Percentiles rank a stretch among this genome's conserved stretches.
Evolutionary conservation across 169 alveolate species (phyloP).

Genomic region (Cystoisospora suis): DNA sequence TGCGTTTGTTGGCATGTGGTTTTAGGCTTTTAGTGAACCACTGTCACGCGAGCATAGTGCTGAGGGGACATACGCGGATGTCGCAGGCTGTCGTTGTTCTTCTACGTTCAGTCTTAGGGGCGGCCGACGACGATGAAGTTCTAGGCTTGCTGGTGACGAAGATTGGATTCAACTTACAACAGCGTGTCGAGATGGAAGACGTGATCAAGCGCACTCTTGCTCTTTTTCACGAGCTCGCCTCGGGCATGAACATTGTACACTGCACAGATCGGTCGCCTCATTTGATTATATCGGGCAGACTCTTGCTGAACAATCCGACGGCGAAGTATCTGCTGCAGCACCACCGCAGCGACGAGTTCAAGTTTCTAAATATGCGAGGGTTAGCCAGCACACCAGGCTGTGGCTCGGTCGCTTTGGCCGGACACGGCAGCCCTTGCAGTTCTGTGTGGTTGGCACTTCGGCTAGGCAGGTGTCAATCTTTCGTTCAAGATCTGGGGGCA

Average conservation of each 20-base stretch:
- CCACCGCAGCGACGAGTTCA: conserved; percentile 76
- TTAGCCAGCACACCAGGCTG: neutral
- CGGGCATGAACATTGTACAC: conserved; percentile 93
- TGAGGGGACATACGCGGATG: neutral
- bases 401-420: too few species aligned
- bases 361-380: conserved; percentile 69
- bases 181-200: conserved; percentile 81
- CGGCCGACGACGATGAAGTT: conserved; percentile 80
- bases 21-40: too few species aligned
- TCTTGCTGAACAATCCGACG: conserved; percentile 89
- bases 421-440: too few species aligned
- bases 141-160: conserved; percentile 78
- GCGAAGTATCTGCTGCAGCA: conserved; percentile 72
- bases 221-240: conserved; percentile 88
- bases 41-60: neutral
- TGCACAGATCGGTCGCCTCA: conserved; percentile 90
- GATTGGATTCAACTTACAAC: conserved; percentile 86
- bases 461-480: too few species aligned
- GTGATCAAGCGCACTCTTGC: conserved; percentile 89
- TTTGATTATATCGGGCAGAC: conserved; percentile 89
- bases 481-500: too few species aligned
- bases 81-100: neutral
- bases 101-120: conserved; percentile 70
- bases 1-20: too few species aligned
- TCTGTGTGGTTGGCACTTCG: too few species aligned